Evolutionary conservation across 2,329 filamentous ascomycete genomes (phyloP), one percentile per base, ranked within the genome.

Genomic region (Aschersonia sp.): DNA sequence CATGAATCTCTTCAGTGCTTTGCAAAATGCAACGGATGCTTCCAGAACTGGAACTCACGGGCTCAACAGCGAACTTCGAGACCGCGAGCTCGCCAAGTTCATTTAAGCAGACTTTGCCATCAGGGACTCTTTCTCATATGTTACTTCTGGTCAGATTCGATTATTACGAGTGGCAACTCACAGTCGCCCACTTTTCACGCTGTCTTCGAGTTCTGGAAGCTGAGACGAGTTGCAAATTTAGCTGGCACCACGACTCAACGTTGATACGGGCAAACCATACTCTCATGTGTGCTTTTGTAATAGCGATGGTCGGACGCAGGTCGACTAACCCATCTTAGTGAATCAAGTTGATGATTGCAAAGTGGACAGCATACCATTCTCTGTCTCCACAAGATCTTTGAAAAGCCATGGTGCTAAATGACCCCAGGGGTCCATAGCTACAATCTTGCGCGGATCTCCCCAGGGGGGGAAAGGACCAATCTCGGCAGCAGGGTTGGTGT

Each of bases 31-130:
- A 10, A 29, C 14, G 10, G 6, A 46, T 9, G 35, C 8, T 31
- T 10, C 5, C 11, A 22, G 29, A 30, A 35, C 14, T 29, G 43
- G 1, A 32, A 67, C 77, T 70, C 53, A 87, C 90, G 30, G 92
- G 92, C 64, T 98, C 92, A 22, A 95, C 92, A 4, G 92, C 92
- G 53, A 97, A 87, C 63, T 98, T 98, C 44, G 92, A 97, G 5
- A 97, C 92, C 32, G 84, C 84, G 39, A 97, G 72, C 62, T 97
- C 92, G 48, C 92, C 92, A 3, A 70, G 67, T n/a, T 79, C 73
- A 59, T 95, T 95, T 47, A 97, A 64, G 59, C 88, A 90, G 43
- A 97, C 87, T 60, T 89, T 92, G 46, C 92, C 90, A 62, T 98
- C 92, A 0, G 75, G 76, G 3, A 77, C 63, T 48, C 73, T 76